These are phyloP conservation scores for Gamarada debralockiae DNA, from an alignment of 495 filamentous ascomycete species.

Conservation along the genomic window DNA sequence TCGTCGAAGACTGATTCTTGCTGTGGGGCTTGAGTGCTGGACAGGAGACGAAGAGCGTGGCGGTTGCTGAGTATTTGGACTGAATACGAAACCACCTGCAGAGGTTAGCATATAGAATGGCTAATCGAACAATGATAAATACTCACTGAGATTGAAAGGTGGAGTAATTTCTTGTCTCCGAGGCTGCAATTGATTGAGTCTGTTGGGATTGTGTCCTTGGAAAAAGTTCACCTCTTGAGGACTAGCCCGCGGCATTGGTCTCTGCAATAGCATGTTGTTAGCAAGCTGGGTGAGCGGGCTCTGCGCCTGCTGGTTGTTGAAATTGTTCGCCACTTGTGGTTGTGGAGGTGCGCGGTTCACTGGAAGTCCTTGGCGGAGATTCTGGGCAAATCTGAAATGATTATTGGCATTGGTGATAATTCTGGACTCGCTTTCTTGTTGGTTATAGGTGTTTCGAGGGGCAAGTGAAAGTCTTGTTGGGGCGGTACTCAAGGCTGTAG, in stretches of 20 bases:
- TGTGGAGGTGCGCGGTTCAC: not conserved
- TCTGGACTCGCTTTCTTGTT: conserved; percentile 11
- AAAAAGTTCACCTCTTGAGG: conserved; percentile 1
- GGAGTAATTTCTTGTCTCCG: conserved; percentile 27
- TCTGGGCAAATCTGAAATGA: conserved; percentile 23
- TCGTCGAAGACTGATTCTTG: conserved; percentile 29
- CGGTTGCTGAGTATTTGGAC: conserved; percentile 16
- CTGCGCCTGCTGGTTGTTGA: not conserved
- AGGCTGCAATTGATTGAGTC: conserved; percentile 24
- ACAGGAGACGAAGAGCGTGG: conserved; percentile 31
- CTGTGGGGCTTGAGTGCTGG: conserved; percentile 36
- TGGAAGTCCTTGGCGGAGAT: conserved; percentile 13
- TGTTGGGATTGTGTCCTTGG: conserved; percentile 8
- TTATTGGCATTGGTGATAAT: conserved; percentile 19
- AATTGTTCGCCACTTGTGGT: not conserved
- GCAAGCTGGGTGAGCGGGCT: conserved; percentile 10
- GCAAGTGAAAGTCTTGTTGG: conserved; percentile 15
- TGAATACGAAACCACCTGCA: conserved; percentile 17
- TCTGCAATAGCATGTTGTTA: conserved; percentile 15
- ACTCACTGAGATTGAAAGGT: conserved; percentile 31
- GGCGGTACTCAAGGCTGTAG: not conserved
- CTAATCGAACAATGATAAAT: not conserved
- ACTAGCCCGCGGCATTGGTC: not conserved
- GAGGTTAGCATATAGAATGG: conserved; percentile 9
- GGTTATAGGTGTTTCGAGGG: conserved; percentile 11